Conservation (phyloP, 1,139 yeast genomes). For the Geotrichum australiense region DNA sequence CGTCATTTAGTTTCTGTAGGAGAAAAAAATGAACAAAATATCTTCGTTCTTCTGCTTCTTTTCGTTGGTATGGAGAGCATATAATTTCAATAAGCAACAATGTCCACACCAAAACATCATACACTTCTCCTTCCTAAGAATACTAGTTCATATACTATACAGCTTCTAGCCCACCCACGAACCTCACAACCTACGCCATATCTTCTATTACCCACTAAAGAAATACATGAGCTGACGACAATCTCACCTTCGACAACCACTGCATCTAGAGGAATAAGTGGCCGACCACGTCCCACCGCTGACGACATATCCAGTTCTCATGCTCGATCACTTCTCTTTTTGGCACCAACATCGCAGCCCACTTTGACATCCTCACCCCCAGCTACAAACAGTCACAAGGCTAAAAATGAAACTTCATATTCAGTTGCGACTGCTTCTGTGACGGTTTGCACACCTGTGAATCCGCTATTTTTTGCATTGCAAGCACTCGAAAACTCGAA, state of each 20-base stretch:
- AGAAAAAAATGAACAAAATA: too few species aligned
- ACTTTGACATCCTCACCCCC: too few species aligned
- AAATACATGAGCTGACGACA: slow-evolving; percentile 12
- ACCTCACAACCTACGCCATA: slow-evolving; percentile 12
- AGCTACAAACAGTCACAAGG: too few species aligned
- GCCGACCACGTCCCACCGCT: slow-evolving; percentile 10
- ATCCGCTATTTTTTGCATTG: slow-evolving; percentile 30
- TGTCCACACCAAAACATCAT: background rate
- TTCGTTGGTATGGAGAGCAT: too few species aligned
- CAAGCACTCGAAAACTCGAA: slow-evolving; percentile 23
- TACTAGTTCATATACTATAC: background rate
- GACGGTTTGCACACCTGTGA: slow-evolving; percentile 30
- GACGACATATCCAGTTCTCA: slow-evolving; percentile 6
- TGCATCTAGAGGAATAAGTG: slow-evolving; percentile 1
- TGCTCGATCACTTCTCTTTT: slow-evolving; percentile 11
- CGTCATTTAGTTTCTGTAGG: too few species aligned
- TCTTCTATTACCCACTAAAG: background rate
- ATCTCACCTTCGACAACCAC: slow-evolving; percentile 9
- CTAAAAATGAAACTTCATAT: too few species aligned
- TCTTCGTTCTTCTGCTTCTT: too few species aligned
- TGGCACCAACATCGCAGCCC: too few species aligned
- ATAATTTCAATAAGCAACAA: too few species aligned
- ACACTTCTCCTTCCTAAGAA: background rate
- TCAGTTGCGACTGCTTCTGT: slow-evolving; percentile 25
- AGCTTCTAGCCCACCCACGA: slow-evolving; percentile 12